Percentiles rank a stretch among this genome's conserved stretches.
phyloP scores from a whole-genome alignment of 2,329 filamentous ascomycete species.

The Aspergillus ochraceus region DNA sequence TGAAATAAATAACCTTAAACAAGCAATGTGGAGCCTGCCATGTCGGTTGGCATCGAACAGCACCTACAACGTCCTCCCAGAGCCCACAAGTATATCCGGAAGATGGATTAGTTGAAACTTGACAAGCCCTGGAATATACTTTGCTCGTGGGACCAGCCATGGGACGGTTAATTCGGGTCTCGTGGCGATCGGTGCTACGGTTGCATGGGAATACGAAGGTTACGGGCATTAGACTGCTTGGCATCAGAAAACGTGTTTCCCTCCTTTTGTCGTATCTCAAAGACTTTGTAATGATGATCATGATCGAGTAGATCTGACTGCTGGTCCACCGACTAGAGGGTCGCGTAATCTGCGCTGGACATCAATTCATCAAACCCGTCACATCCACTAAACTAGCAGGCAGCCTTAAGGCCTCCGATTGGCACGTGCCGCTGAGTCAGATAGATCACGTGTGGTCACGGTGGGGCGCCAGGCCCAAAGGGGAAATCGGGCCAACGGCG shows the following conservation, averaged over 20 bases:
- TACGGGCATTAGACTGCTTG: neutral
- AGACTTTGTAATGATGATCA: too few species aligned
- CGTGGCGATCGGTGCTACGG: neutral
- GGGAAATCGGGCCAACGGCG: conserved; percentile 23
- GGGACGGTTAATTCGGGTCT: neutral
- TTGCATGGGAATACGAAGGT: neutral
- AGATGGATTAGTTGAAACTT: neutral
- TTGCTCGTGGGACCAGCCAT: neutral
- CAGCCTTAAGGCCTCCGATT: neutral
- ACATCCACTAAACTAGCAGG: neutral
- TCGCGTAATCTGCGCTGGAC: too few species aligned
- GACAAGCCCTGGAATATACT: neutral
- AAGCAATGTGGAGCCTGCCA: neutral
- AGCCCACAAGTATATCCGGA: neutral
- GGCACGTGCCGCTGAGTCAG: conserved; percentile 10
- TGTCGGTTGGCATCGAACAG: neutral
- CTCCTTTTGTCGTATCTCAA: too few species aligned
- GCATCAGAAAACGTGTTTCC: too few species aligned
- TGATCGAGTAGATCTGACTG: too few species aligned
- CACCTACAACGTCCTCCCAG: neutral
- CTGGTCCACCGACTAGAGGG: too few species aligned
- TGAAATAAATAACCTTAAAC: neutral
- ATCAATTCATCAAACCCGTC: neutral
- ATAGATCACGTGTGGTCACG: conserved; percentile 15
- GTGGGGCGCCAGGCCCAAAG: conserved; percentile 15